Percentiles rank a stretch among this genome's conserved stretches.
Conservation (phyloP, 768 basidiomycete species). For the Amanita rimosa region DNA sequence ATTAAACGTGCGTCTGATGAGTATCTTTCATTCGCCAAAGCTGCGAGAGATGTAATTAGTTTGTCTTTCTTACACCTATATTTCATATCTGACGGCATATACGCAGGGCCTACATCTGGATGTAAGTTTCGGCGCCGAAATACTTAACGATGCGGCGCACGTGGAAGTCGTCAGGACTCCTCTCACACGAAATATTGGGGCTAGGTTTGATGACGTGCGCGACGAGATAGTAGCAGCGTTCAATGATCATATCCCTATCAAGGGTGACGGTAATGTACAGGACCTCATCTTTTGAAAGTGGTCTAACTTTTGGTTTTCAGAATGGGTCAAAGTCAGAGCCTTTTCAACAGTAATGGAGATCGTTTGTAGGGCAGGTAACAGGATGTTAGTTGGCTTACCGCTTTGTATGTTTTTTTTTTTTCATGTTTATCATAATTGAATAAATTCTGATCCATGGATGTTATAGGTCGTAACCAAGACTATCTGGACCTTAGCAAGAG, state of each 20-base stretch:
- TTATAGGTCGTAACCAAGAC: slow-evolving; percentile 13
- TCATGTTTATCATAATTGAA: neutral
- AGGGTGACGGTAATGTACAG: neutral
- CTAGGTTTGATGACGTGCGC: slow-evolving; percentile 14
- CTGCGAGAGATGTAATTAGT: slow-evolving; percentile 14
- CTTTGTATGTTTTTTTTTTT: slow-evolving; percentile 11
- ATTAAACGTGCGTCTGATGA: slow-evolving; percentile 33
- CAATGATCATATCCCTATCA: slow-evolving; percentile 10
- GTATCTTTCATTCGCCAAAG: slow-evolving; percentile 28
- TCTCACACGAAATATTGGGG: slow-evolving; percentile 17
- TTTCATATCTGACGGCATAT: neutral
- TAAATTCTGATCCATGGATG: neutral
- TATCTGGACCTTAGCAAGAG: slow-evolving; percentile 10
- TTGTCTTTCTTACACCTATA: neutral
- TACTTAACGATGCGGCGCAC: slow-evolving; percentile 8
- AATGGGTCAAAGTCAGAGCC: slow-evolving; percentile 9
- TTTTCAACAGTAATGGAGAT: slow-evolving; percentile 12
- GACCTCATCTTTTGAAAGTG: too few species aligned
- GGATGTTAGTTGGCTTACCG: slow-evolving; percentile 17
- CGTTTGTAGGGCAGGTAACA: slow-evolving; percentile 12
- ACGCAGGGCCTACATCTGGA: slow-evolving; percentile 20
- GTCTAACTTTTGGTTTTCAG: slow-evolving; percentile 3
- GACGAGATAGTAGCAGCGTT: slow-evolving; percentile 15
- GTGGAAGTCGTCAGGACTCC: slow-evolving; percentile 14
- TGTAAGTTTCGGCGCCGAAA: slow-evolving; percentile 20